These are phyloP conservation scores for Neurospora terricola DNA, from an alignment of 495 filamentous ascomycete genomes.

Conservation along the genomic window DNA sequence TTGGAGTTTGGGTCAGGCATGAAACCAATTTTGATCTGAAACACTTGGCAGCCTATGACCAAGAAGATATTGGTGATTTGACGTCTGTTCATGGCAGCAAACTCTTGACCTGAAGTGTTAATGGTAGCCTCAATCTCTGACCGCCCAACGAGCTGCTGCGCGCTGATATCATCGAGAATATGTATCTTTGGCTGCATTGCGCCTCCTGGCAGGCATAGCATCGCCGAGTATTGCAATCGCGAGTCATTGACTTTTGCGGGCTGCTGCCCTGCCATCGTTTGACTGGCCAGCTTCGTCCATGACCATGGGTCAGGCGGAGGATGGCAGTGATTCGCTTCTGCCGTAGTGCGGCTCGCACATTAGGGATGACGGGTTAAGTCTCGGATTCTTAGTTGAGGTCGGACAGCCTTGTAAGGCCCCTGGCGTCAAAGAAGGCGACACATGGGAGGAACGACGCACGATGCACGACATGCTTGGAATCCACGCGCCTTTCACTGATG, in stretches of 20 bases:
- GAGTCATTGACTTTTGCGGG: neutral
- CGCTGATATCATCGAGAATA: neutral
- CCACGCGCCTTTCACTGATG: neutral
- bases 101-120: neutral
- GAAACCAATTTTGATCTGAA: neutral
- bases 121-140: neutral
- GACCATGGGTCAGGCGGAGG: neutral
- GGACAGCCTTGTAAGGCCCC: slow-evolving; percentile 1
- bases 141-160: neutral
- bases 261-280: neutral
- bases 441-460: neutral
- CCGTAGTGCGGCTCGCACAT: neutral
- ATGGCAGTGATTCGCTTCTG: neutral
- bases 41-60: neutral
- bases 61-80: neutral
- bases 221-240: neutral
- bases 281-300: neutral
- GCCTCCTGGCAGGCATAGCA: neutral
- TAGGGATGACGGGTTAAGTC: neutral
- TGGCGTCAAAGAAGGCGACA: neutral
- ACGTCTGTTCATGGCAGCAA: neutral
- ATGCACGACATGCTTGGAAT: neutral
- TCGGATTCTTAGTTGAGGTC: neutral
- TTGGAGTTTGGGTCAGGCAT: neutral
- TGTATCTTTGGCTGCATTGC: neutral